Percentiles rank a stretch among this genome's conserved stretches.
phyloP scores from a whole-genome alignment of 202 grass and related monocot species.

The Hordeum pubiflorum region DNA sequence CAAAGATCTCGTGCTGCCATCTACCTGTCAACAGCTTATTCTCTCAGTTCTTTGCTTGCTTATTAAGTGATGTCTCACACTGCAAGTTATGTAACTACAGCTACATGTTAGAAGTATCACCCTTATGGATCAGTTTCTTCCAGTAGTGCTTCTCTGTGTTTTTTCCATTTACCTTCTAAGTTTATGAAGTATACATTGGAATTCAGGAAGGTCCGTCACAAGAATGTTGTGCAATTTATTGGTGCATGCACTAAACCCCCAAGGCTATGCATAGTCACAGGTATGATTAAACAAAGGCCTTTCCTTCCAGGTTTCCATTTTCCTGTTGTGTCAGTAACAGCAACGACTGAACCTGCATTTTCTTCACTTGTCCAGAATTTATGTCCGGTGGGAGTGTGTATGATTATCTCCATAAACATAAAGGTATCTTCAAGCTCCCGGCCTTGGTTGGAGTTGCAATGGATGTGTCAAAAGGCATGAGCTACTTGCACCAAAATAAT shows the following conservation, averaged over 20 bases:
- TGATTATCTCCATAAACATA: slow-evolving; percentile 95
- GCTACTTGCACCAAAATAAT: slow-evolving; percentile 96
- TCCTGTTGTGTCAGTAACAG: not conserved
- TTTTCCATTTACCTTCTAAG: not conserved
- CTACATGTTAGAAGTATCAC: slow-evolving; percentile 1
- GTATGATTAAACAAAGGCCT: slow-evolving; percentile 38
- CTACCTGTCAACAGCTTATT: not conserved
- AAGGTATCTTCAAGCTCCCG: slow-evolving; percentile 75
- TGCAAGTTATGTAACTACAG: not conserved
- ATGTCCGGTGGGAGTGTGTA: slow-evolving; percentile 93
- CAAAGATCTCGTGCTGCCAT: not conserved
- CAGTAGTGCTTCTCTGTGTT: not conserved
- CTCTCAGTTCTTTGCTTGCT: not conserved
- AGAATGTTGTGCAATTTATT: slow-evolving; percentile 97
- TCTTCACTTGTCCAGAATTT: slow-evolving; percentile 53
- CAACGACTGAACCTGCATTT: not conserved
- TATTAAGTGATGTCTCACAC: not conserved
- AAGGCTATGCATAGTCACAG: slow-evolving; percentile 87
- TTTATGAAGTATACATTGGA: slow-evolving; percentile 29
- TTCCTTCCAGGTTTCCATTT: slow-evolving; percentile 4
- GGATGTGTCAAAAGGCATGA: slow-evolving; percentile 99
- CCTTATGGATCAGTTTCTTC: not conserved
- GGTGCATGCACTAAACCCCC: slow-evolving; percentile 89
- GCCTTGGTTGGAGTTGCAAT: slow-evolving; percentile 82
- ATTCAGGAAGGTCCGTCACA: slow-evolving; percentile 89